These are phyloP conservation scores for Blastobotrys proliferans DNA, from an alignment of 1,139 yeast genomes.

Conservation along the genomic window DNA sequence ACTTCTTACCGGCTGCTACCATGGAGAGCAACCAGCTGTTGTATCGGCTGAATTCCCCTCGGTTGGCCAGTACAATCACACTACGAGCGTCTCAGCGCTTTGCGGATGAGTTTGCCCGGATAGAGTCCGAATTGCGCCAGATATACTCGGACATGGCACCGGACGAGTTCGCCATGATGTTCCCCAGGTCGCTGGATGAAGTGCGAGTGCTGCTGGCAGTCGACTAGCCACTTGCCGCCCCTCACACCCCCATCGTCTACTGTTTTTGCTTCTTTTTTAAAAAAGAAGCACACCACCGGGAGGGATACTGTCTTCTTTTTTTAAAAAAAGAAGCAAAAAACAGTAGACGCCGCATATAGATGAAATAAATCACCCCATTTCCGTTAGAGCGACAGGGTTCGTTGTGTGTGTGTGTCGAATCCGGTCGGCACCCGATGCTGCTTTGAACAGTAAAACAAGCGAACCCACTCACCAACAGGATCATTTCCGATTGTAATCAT, in stretches of 20 bases:
- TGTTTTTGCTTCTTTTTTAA: too few relatives aligned
- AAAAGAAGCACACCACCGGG: too few relatives aligned
- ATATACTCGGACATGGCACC: conserved; percentile 19
- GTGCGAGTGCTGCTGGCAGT: conserved; percentile 30
- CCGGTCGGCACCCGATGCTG: background rate
- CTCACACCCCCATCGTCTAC: too few relatives aligned
- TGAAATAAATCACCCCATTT: too few relatives aligned
- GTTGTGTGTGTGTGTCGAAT: too few relatives aligned
- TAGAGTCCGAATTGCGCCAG: conserved; percentile 25
- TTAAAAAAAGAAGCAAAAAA: too few relatives aligned
- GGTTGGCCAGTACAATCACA: conserved; percentile 33
- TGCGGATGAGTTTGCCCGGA: conserved; percentile 29
- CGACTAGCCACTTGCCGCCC: conserved; percentile 6
- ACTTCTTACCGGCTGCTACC: conserved; percentile 36
- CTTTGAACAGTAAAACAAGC: background rate
- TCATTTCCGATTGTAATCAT: background rate
- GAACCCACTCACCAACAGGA: background rate
- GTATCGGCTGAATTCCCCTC: conserved; percentile 33
- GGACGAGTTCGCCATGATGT: conserved; percentile 24
- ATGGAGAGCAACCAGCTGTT: conserved; percentile 32
- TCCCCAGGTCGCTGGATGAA: conserved; percentile 30
- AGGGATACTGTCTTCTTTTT: too few relatives aligned
- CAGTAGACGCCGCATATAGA: background rate
- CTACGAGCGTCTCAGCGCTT: conserved; percentile 32
- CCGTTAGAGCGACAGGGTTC: too few relatives aligned